Evolutionary conservation across 805 yeast species (phyloP), one percentile per base, ranked within the genome.

Genomic region (Teunomyces panamensis): DNA sequence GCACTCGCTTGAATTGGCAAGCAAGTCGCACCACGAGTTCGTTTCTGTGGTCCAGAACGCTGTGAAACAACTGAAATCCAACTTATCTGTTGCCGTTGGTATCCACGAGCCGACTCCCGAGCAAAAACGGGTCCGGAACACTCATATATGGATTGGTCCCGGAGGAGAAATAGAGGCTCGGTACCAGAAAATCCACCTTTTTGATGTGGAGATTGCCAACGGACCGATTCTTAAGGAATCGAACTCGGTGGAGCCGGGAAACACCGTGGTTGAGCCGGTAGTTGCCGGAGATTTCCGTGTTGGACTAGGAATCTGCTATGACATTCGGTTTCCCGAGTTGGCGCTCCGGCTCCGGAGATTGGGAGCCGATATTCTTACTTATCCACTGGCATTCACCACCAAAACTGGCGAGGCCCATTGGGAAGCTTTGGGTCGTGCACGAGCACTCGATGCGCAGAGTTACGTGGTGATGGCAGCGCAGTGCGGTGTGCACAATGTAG

Each of bases 351-450:
- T 87, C 30, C 69, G 96, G 44, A 60, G 79, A 8, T 56, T 68
- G 45, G 96, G 96, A 3, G 96, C 96, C 0, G 77, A 88, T 49
- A 70, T 92, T 17, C 56, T 92, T 34, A 79, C 92, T 2, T 92
- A 73, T 57, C 98, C 99, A 0, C 85, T 95, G 24, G 98, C 98
- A 0, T 94, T 95, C 74, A 94, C 97, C 0, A 79, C 87, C 61
- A 83, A 84, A 53, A 92, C 98, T 0, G 99, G 99, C 0, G 81
- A 81, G 44, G 89, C 92, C 1, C 99, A 92, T 60, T 92, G 97
- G 96, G 82, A 82, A 45, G 64, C 80, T 1, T 71, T 92, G 44
- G 97, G 89, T 1, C 74, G 81, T 26, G 85, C 96, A 0, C 72
- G 97, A 42, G 98, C 98, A 3, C 78, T 92, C 9, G 96, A 91